Evolutionary conservation across 2,329 filamentous ascomycete species (phyloP), one percentile per base, ranked within the genome.

Genomic region (Fusarium piperis): DNA sequence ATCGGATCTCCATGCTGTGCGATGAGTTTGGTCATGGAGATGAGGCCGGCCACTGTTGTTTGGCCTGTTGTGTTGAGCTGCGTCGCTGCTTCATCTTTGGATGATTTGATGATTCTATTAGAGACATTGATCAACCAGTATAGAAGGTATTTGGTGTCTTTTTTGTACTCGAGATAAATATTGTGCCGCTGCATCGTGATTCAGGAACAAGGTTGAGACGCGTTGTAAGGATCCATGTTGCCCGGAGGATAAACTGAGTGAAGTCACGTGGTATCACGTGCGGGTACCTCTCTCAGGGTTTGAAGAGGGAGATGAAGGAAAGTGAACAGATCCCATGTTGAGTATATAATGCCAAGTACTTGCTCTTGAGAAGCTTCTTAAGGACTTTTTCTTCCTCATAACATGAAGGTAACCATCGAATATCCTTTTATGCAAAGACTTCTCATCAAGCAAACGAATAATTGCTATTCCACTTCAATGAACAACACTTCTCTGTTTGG

Each of bases 21-120:
- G 41, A 86, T 84, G 26, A 85, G 78, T n/a, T 78, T 78, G 8
- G 81, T 79, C 67, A 85, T 79, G 3, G 75, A 68, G 5, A 85
- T 68, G 7, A 87, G 77, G 12, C 74, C 75, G 0, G 79, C 69
- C 3, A 84, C 77, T 0, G 79, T 81, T 6, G 79, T 76, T 59
- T 83, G 72, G 15, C 83, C 82, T 0, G 79, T 81, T 1, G 78
- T 82, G 66, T 85, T 85, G 8, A 77, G 39, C 1, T 63, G 32
- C 13, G 74, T 57, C 30, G 59, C 44, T 39, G 70, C 65, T n/a
- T 58, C 46, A 55, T 55, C 67, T 12, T 65, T 52, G 3, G 59
- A 71, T 4, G 74, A 74, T 18, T 71, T 73, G 60, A 83, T 73
- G 39, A 85, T 78, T 39, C 61, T 67, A 64, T 83, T 85, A 7